These are phyloP conservation scores for Camelina laxa DNA, from an alignment of 345 rosid genomes.

Conservation along the genomic window DNA sequence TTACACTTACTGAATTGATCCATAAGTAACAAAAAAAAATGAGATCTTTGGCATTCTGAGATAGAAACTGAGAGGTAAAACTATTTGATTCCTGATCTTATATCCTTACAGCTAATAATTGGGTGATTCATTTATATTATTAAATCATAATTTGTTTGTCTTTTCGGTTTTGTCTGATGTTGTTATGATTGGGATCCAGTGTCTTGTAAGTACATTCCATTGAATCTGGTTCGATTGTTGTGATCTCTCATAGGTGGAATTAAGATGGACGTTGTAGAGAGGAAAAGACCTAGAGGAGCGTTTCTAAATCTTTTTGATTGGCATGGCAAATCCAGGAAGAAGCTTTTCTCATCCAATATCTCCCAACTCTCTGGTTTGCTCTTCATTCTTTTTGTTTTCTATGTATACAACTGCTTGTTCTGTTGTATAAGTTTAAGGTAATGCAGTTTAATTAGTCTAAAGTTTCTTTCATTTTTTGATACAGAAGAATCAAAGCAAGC, in stretches of 20 bases:
- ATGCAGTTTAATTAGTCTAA: not conserved
- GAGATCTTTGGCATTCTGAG: conserved; percentile 30
- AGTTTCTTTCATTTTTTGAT: conserved; percentile 8
- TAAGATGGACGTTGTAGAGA: conserved; percentile 66
- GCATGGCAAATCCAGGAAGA: conserved; percentile 95
- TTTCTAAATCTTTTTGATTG: conserved; percentile 85
- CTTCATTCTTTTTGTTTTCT: conserved; percentile 37
- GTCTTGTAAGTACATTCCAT: not conserved
- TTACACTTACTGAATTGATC: conserved; percentile 20
- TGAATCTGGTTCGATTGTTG: conserved; percentile 6
- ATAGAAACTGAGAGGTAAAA: conserved; percentile 15
- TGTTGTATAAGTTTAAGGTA: not conserved
- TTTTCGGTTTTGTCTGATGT: not conserved
- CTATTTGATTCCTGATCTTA: not conserved
- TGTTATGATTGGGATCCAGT: conserved; percentile 10
- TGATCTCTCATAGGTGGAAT: conserved; percentile 43
- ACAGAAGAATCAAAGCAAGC: conserved; percentile 43
- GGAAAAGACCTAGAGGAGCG: conserved; percentile 71
- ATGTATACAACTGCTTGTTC: not conserved
- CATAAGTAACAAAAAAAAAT: conserved; percentile 19
- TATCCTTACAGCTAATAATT: not conserved
- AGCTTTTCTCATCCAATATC: conserved; percentile 67
- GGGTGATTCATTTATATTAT: not conserved
- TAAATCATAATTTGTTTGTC: not conserved
- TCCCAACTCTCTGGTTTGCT: conserved; percentile 47